These are phyloP conservation scores for Bidens hawaiensis DNA, from an alignment of 140 eudicot genomes.

Conservation along the genomic window DNA sequence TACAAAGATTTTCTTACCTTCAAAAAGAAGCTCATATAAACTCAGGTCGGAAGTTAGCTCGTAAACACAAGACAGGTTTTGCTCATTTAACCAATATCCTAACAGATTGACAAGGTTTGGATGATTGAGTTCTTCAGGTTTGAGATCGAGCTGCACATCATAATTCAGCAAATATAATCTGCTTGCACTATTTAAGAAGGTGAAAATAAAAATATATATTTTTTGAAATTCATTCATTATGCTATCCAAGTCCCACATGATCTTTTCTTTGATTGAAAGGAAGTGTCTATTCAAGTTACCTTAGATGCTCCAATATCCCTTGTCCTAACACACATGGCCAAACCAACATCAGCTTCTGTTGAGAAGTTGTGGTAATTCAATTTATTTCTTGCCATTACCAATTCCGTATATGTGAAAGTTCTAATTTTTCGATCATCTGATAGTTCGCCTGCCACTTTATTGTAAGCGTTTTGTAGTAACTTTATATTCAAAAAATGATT, in stretches of 20 bases:
- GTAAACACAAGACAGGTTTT: background rate
- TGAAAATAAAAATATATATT: background rate
- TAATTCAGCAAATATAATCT: background rate
- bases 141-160: slow-evolving; percentile 16
- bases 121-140: slow-evolving; percentile 7
- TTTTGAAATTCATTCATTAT: no score
- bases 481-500: background rate
- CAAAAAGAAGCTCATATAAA: no score
- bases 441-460: no score
- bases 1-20: no score
- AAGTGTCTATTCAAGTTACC: slow-evolving; percentile 13
- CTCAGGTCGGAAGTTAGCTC: slow-evolving; percentile 7
- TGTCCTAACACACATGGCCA: slow-evolving; percentile 20
- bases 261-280: no score
- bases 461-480: no score
- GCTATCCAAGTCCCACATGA: no score
- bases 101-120: slow-evolving; percentile 28
- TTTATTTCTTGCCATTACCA: slow-evolving; percentile 14
- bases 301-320: background rate
- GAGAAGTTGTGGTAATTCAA: slow-evolving; percentile 29
- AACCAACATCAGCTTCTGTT: slow-evolving; percentile 22
- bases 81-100: slow-evolving; percentile 15
- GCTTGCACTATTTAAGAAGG: background rate
- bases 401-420: slow-evolving; percentile 15
- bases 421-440: background rate